A percentile compares a stretch with the other conserved stretches of the same genome.
These are phyloP conservation scores for Fusarium chaquense DNA, from an alignment of 2,329 filamentous ascomycete species.

Conservation along the genomic window DNA sequence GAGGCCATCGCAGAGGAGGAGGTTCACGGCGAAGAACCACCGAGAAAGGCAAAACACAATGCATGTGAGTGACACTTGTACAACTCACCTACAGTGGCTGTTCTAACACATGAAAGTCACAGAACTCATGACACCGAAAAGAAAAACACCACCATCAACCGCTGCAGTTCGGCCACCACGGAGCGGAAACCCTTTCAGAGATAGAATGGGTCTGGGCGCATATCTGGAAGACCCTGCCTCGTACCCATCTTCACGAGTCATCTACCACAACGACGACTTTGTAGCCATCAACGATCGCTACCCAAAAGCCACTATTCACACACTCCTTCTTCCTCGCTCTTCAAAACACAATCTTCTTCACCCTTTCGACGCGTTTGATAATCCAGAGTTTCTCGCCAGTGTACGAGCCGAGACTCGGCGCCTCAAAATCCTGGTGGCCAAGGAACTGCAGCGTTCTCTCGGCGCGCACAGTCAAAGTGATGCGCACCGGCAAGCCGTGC, in stretches of 20 bases:
- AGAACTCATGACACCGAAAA: slow-evolving; percentile 55
- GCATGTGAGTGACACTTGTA: slow-evolving; percentile 55
- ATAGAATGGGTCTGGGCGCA: slow-evolving; percentile 71
- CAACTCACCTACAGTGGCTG: neutral
- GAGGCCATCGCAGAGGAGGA: slow-evolving; percentile 60
- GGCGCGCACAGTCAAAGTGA: slow-evolving; percentile 74
- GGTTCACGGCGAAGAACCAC: slow-evolving; percentile 51
- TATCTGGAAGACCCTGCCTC: slow-evolving; percentile 75
- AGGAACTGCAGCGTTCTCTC: slow-evolving; percentile 78
- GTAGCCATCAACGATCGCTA: slow-evolving; percentile 85
- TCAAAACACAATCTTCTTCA: slow-evolving; percentile 70
- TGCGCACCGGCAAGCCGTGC: slow-evolving; percentile 71
- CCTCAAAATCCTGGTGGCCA: slow-evolving; percentile 75
- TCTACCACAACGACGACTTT: slow-evolving; percentile 75
- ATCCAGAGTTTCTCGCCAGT: slow-evolving; percentile 73
- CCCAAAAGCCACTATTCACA: slow-evolving; percentile 87
- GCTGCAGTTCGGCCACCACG: slow-evolving; percentile 32
- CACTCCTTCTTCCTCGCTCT: slow-evolving; percentile 87
- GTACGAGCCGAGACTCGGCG: slow-evolving; percentile 71
- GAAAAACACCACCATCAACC: slow-evolving; percentile 47
- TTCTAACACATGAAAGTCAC: slow-evolving; percentile 37
- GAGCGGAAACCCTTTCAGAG: slow-evolving; percentile 55
- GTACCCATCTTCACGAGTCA: slow-evolving; percentile 70
- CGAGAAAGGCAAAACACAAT: slow-evolving; percentile 50
- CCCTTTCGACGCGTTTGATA: slow-evolving; percentile 81